These are phyloP conservation scores for Chaetomium olivaceum DNA, from an alignment of 2,329 filamentous ascomycete species.

Conservation along the genomic window DNA sequence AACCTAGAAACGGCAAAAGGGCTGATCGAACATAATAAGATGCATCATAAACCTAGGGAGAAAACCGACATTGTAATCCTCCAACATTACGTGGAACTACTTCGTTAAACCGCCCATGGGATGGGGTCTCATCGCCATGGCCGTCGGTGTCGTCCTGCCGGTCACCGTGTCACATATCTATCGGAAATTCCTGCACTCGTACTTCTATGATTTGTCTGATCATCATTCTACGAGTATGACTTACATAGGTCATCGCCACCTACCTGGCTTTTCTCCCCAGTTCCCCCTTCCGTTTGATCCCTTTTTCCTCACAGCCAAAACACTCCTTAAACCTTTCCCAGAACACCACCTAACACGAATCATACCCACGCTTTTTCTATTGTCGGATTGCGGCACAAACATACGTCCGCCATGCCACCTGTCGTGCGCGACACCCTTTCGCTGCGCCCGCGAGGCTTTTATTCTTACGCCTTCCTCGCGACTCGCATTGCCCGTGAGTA, in stretches of 20 bases:
- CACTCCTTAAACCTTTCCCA: not conserved
- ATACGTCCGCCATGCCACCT: not conserved
- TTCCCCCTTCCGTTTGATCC: not conserved
- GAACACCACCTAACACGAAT: not conserved
- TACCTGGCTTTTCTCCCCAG: not conserved
- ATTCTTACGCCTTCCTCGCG: conserved; percentile 73
- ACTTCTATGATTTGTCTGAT: not conserved
- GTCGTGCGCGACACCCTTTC: conserved; percentile 57
- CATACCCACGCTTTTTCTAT: not conserved
- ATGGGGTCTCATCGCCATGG: conserved; percentile 1
- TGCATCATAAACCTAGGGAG: not conserved
- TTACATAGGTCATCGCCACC: not conserved
- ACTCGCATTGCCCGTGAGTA: conserved; percentile 58
- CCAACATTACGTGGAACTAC: not conserved
- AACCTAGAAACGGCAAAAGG: not conserved
- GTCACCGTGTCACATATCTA: not conserved
- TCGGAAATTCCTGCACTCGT: not conserved
- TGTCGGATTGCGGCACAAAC: not conserved
- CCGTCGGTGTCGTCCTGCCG: not conserved
- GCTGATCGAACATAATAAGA: not conserved
- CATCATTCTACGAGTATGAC: not conserved
- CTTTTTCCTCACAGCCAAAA: not conserved
- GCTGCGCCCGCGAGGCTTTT: conserved; percentile 45
- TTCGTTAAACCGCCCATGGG: not conserved
- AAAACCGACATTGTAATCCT: not conserved